phyloP scores from a whole-genome alignment of 176 grass and related monocot genomes.

The Hordeum marinum region DNA sequence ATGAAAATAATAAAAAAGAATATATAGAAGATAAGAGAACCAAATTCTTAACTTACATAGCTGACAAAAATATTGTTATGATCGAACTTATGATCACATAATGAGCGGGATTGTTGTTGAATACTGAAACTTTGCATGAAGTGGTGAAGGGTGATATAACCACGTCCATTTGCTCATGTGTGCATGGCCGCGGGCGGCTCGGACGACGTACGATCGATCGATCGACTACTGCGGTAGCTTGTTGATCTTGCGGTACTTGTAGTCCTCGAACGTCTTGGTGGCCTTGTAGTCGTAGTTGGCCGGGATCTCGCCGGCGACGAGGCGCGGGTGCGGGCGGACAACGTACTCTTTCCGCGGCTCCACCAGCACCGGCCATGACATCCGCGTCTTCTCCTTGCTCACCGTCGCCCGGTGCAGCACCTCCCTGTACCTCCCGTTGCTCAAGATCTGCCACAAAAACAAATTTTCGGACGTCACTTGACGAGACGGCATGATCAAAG shows the following conservation, averaged over 20 bases:
- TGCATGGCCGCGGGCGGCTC: too few species aligned
- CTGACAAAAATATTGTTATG: too few species aligned
- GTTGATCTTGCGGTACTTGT: constrained; percentile 72
- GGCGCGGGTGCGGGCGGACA: constrained; percentile 42
- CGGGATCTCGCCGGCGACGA: constrained; percentile 28
- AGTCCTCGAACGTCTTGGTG: constrained; percentile 56
- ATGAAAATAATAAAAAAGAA: too few species aligned
- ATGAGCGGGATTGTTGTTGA: too few species aligned
- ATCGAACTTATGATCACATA: too few species aligned
- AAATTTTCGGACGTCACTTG: neutral
- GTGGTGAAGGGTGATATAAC: too few species aligned
- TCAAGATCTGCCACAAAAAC: constrained; percentile 44
- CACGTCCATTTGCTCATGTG: too few species aligned
- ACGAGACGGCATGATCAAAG: too few species aligned
- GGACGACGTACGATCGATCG: too few species aligned
- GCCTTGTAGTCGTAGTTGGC: constrained; percentile 49
- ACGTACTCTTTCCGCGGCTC: constrained; percentile 33
- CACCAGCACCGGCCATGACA: constrained; percentile 77
- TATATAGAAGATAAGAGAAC: too few species aligned
- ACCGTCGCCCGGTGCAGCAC: constrained; percentile 57
- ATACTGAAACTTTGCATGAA: too few species aligned
- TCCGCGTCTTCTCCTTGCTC: constrained; percentile 56
- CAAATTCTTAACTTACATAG: too few species aligned
- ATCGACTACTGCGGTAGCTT: constrained; percentile 57
- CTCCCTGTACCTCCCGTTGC: constrained; percentile 67